These are phyloP conservation scores for Calonectria ilicicola DNA, from an alignment of 2,329 filamentous ascomycete species.

Conservation along the genomic window DNA sequence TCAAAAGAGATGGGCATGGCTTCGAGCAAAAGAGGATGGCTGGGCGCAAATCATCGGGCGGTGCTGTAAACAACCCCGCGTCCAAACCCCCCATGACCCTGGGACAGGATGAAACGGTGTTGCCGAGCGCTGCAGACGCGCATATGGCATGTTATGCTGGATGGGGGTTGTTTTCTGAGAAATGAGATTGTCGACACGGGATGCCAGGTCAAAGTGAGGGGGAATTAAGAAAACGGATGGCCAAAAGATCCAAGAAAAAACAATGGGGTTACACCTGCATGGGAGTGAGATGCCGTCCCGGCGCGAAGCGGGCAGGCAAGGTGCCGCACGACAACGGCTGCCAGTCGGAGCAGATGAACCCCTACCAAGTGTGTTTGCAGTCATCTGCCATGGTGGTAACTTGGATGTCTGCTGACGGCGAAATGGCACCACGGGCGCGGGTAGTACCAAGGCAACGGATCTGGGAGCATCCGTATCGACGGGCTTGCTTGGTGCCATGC, in stretches of 20 bases:
- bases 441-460: constrained; percentile 23
- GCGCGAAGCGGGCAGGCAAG: neutral
- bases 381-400: constrained; percentile 1
- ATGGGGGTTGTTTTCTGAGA: neutral
- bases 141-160: neutral
- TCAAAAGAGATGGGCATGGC: neutral
- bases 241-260: neutral
- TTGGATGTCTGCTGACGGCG: constrained; percentile 10
- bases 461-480: constrained; percentile 23
- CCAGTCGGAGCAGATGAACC: neutral
- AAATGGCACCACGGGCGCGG: constrained; percentile 6
- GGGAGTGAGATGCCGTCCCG: constrained; percentile 19
- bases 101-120: constrained; percentile 11
- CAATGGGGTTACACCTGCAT: constrained; percentile 16
- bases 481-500: constrained; percentile 18
- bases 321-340: neutral
- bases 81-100: constrained; percentile 9
- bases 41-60: constrained; percentile 5
- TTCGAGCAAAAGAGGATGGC: neutral
- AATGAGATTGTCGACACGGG: constrained; percentile 13
- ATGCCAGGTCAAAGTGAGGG: constrained; percentile 7
- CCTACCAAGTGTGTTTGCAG: neutral
- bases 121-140: constrained; percentile 9
- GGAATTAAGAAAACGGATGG: constrained; percentile 6
- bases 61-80: constrained; percentile 10